These are phyloP conservation scores for Colletotrichum higginsianum DNA, from an alignment of 2,329 filamentous ascomycete genomes.

Conservation along the genomic window DNA sequence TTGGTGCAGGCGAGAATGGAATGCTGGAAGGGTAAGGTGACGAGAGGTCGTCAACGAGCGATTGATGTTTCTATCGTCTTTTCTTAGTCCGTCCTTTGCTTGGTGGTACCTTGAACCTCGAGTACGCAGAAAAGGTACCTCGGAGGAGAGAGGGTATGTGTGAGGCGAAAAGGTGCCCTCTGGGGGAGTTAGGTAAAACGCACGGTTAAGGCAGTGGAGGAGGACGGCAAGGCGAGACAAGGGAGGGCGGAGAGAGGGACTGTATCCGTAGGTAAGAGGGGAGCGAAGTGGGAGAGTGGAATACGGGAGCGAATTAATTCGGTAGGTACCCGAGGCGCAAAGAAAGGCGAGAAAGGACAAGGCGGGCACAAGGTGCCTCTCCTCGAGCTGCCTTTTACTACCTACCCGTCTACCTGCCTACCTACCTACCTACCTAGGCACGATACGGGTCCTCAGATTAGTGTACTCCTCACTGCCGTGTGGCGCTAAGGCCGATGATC, in stretches of 20 bases:
- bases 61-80: background rate
- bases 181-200: conserved; percentile 12
- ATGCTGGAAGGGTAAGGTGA: conserved; percentile 7
- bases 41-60: background rate
- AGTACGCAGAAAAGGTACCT: conserved; percentile 16
- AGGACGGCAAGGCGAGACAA: conserved; percentile 30
- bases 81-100: background rate
- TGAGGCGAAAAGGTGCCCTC: conserved; percentile 15
- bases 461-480: conserved; percentile 33
- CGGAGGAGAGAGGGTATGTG: background rate
- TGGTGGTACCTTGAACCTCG: background rate
- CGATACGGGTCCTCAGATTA: conserved; percentile 13
- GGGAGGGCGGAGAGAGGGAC: conserved; percentile 1
- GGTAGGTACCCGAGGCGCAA: conserved; percentile 17
- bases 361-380: conserved; percentile 3
- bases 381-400: background rate
- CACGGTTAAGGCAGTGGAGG: conserved; percentile 21
- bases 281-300: background rate
- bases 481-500: conserved; percentile 37
- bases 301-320: background rate
- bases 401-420: too few species aligned
- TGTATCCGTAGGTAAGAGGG: background rate
- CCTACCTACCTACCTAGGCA: background rate
- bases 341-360: conserved; percentile 5
- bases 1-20: background rate